Evolutionary conservation across 805 yeast species (phyloP), one percentile per base, ranked within the genome.

Genomic region (Metschnikowia corniflorae): DNA sequence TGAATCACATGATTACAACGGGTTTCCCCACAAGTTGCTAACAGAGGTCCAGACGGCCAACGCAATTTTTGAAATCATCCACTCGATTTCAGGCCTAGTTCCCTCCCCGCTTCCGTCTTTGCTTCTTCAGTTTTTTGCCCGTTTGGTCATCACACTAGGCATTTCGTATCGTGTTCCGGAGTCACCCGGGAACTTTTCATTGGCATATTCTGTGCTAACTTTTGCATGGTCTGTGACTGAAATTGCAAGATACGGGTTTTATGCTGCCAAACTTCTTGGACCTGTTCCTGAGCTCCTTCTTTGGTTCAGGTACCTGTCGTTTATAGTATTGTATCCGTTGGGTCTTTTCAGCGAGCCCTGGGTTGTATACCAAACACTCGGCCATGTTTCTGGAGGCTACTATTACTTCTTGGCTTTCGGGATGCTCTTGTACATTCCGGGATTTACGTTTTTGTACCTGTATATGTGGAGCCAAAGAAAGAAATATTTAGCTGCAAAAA

Each of bases 141-240:
- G 68, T 17, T 43, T 52, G 26, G 38, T 53, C 16, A 60, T 62
- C 29, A 53, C 60, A 3, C 17, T 53, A 14, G 65, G 64, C 1
- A 52, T 62, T 18, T 47, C 56, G 26, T 56, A 51, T 26, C 26
- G 36, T 8, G 45, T 53, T n/a, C 68, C 68, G 12, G 28, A 48
- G 3, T 49, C 58, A 14, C 55, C 58, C 2, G 68, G 61, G 1
- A 61, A 61, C 47, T 59, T 34, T 32, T 25, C 40, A 14, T 8
- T 13, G 4, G 51, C 51, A 4, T 61, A 51, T 28, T 42, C 52
- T 4, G 53, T 46, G 3, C 44, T 60, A 14, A 29, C 46, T 3
- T 19, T 55, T 27, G 64, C 65, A 4, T 62, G 68, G 68, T 37
- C 58, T 20, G 9, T 43, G 3, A 52, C 60, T 2, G 68, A 62